Conservation (phyloP, 768 basidiomycete genomes). For the Russula ochroleuca region DNA sequence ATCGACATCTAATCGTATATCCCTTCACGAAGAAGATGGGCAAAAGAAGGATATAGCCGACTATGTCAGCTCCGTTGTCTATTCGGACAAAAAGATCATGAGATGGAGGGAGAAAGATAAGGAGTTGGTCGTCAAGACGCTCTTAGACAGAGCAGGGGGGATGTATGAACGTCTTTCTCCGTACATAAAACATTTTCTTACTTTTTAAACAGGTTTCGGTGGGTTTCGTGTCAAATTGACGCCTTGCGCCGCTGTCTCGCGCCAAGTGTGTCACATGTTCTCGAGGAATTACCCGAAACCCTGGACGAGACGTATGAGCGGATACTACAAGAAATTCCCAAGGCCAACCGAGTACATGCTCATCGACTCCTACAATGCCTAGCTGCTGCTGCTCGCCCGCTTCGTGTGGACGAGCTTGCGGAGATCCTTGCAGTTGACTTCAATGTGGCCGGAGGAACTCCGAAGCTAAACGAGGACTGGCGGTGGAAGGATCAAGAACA, state of each 20-base stretch:
- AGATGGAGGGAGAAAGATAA: background rate
- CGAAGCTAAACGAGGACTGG: background rate
- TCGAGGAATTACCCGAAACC: background rate
- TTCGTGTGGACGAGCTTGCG: background rate
- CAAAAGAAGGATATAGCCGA: background rate
- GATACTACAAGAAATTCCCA: background rate
- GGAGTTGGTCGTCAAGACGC: background rate
- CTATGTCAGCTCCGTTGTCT: background rate
- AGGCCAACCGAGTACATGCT: background rate
- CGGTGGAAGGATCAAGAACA: background rate
- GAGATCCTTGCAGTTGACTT: background rate
- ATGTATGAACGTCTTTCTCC: background rate
- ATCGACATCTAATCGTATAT: background rate
- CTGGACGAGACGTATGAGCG: slow-evolving; percentile 1
- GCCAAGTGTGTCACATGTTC: background rate
- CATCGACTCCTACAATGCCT: slow-evolving; percentile 1
- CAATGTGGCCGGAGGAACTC: background rate
- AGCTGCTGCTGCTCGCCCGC: background rate
- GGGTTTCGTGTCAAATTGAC: background rate
- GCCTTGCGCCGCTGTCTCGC: background rate
- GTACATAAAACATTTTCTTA: background rate
- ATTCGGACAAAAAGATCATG: background rate
- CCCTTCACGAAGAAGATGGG: background rate
- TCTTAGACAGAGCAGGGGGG: background rate
- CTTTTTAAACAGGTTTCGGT: background rate